Evolutionary conservation across 305 asterid genomes (phyloP).

Genomic region (Salvia sclarea): DNA sequence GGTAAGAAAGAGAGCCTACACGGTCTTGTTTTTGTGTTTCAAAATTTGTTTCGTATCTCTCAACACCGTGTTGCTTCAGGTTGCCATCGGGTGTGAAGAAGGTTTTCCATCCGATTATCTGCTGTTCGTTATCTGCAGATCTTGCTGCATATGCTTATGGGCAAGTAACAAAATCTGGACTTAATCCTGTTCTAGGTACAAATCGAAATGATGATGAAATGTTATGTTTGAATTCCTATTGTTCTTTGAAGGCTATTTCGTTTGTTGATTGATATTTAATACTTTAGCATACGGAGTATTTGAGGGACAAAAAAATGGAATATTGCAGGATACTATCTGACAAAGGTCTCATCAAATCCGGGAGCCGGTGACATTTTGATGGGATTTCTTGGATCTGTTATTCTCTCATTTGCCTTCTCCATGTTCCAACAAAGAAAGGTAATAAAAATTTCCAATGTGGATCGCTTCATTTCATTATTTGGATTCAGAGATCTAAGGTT

Average conservation of each 20-base stretch:
- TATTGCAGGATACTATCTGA: slow-evolving; percentile 74
- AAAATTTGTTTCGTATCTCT: slow-evolving; percentile 9
- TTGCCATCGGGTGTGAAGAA: slow-evolving; percentile 69
- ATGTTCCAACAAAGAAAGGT: slow-evolving; percentile 99
- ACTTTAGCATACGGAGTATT: neutral
- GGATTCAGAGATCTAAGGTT: neutral
- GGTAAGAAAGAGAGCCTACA: slow-evolving; percentile 48
- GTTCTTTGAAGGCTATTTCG: neutral
- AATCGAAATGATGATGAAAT: slow-evolving; percentile 1
- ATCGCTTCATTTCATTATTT: neutral
- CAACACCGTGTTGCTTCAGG: slow-evolving; percentile 44
- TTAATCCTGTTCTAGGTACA: slow-evolving; percentile 82
- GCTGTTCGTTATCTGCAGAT: slow-evolving; percentile 86
- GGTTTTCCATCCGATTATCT: slow-evolving; percentile 89
- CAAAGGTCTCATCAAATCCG: slow-evolving; percentile 81
- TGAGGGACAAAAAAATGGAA: slow-evolving; percentile 10
- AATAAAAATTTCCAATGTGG: neutral
- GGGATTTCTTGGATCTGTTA: slow-evolving; percentile 97
- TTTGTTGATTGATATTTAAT: neutral
- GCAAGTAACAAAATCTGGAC: slow-evolving; percentile 58
- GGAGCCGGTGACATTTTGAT: slow-evolving; percentile 96
- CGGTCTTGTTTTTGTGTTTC: slow-evolving; percentile 4
- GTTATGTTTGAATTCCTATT: neutral
- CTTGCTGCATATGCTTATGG: slow-evolving; percentile 85
- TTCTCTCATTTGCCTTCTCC: slow-evolving; percentile 93